Evolutionary conservation across 2,329 filamentous ascomycete species (phyloP).

Genomic region (Teratosphaeria viscida): DNA sequence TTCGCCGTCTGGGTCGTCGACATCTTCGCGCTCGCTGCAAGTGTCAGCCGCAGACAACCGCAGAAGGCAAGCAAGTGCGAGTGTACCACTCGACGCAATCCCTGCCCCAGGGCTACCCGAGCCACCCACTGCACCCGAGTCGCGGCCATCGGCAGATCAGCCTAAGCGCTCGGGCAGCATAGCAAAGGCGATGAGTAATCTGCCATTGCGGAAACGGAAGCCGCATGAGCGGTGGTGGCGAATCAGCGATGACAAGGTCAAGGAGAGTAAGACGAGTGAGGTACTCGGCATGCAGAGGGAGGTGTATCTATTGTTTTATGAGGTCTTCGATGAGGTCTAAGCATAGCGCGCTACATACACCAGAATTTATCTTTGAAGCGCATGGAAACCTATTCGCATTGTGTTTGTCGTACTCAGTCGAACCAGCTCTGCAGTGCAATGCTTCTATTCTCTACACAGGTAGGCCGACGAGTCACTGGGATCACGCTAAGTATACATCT

Average conservation of each 20-base stretch:
- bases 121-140: slow-evolving; percentile 14
- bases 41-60: slow-evolving; percentile 2
- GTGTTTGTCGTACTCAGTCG: not conserved
- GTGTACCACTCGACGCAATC: slow-evolving; percentile 18
- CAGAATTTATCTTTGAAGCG: not conserved
- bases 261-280: slow-evolving; percentile 84
- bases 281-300: slow-evolving; percentile 90
- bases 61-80: slow-evolving; percentile 6
- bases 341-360: not conserved
- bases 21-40: slow-evolving; percentile 11
- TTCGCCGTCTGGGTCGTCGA: slow-evolving; percentile 12
- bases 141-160: slow-evolving; percentile 1
- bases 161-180: slow-evolving; percentile 4
- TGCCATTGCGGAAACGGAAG: slow-evolving; percentile 38
- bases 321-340: slow-evolving; percentile 45
- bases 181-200: slow-evolving; percentile 31
- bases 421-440: not conserved
- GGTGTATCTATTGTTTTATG: slow-evolving; percentile 94
- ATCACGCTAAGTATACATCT: not conserved
- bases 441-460: not conserved
- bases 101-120: slow-evolving; percentile 18
- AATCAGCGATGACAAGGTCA: slow-evolving; percentile 93
- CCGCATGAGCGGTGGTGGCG: slow-evolving; percentile 82
- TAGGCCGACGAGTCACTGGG: not conserved
- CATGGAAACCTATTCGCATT: not conserved